A percentile compares a stretch with the other conserved stretches of the same genome.
Evolutionary conservation across 2,329 filamentous ascomycete genomes (phyloP).

Genomic region (Tetracladium maxilliforme): DNA sequence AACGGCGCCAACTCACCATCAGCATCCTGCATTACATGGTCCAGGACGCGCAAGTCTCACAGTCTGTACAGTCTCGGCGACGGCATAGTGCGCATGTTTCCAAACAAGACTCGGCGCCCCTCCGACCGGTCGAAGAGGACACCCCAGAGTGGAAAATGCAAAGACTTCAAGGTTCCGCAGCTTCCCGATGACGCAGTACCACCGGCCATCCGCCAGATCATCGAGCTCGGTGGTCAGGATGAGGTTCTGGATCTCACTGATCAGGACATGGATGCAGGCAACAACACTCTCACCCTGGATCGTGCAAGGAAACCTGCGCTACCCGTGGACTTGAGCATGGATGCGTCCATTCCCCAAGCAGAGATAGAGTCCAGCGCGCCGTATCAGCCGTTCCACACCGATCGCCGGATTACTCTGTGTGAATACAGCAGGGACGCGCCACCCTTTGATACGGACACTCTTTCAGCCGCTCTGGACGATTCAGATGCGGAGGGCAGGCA

Average conservation of each 20-base stretch:
- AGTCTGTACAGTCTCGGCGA: conserved; percentile 50
- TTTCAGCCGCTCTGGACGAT: conserved; percentile 11
- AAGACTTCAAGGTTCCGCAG: conserved; percentile 51
- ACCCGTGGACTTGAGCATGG: conserved; percentile 17
- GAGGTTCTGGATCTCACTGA: conserved; percentile 38
- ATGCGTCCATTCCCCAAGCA: conserved; percentile 55
- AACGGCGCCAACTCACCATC: conserved; percentile 34
- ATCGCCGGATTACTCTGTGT: conserved; percentile 67
- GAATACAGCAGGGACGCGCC: conserved; percentile 47
- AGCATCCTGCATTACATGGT: conserved; percentile 48
- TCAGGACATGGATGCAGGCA: conserved; percentile 35
- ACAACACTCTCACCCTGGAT: conserved; percentile 17
- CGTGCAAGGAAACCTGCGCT: not conserved
- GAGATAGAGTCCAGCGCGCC: conserved; percentile 94
- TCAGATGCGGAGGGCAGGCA: conserved; percentile 23
- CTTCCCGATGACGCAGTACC: conserved; percentile 45
- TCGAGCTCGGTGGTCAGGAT: conserved; percentile 35
- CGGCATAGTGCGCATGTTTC: conserved; percentile 52
- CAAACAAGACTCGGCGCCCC: conserved; percentile 32
- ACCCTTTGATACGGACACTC: conserved; percentile 13
- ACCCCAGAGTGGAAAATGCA: conserved; percentile 42
- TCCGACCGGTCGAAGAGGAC: too few relatives aligned
- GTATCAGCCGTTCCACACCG: conserved; percentile 92
- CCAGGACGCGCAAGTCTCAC: conserved; percentile 45
- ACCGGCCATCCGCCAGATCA: conserved; percentile 36